phyloP scores from a whole-genome alignment of 768 basidiomycete genomes.

The Suillus americanus region DNA sequence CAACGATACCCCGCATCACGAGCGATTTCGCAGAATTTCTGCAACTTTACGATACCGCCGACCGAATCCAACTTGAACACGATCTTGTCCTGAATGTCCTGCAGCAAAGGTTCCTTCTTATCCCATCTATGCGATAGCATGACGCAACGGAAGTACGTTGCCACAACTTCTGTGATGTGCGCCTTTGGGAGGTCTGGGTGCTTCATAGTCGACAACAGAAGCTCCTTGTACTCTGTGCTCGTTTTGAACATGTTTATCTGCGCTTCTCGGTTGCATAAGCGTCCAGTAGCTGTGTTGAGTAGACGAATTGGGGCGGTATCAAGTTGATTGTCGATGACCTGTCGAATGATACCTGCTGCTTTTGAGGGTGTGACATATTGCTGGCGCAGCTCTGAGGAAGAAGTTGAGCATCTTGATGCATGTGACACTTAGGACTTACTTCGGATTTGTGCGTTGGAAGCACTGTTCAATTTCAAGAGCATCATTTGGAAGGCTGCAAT shows the following conservation, averaged over 20 bases:
- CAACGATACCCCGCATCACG: too few relatives aligned
- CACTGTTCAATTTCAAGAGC: background rate
- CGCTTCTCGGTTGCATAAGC: slow-evolving; percentile 13
- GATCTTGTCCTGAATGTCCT: too few relatives aligned
- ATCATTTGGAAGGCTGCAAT: slow-evolving; percentile 15
- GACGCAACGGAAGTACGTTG: slow-evolving; percentile 16
- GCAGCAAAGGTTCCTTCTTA: too few relatives aligned
- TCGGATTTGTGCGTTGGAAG: slow-evolving; percentile 7
- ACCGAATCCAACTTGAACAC: too few relatives aligned
- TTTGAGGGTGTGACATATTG: slow-evolving; percentile 8
- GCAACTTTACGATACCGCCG: too few relatives aligned
- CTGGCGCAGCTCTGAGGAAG: slow-evolving; percentile 10
- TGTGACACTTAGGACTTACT: background rate
- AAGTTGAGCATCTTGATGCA: background rate
- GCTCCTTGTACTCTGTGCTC: slow-evolving; percentile 12
- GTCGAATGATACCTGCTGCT: slow-evolving; percentile 2
- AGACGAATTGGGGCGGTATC: slow-evolving; percentile 11
- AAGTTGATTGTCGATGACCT: slow-evolving; percentile 5
- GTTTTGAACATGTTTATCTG: slow-evolving; percentile 14
- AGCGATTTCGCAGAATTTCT: too few relatives aligned
- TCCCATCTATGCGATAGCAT: slow-evolving; percentile 25
- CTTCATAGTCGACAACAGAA: slow-evolving; percentile 10
- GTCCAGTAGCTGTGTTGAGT: background rate
- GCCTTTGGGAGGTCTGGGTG: background rate
- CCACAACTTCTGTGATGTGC: background rate